Base-by-base conservation (phyloP, 2,329 filamentous ascomycete species). In the Talaromyces sp. region DNA sequence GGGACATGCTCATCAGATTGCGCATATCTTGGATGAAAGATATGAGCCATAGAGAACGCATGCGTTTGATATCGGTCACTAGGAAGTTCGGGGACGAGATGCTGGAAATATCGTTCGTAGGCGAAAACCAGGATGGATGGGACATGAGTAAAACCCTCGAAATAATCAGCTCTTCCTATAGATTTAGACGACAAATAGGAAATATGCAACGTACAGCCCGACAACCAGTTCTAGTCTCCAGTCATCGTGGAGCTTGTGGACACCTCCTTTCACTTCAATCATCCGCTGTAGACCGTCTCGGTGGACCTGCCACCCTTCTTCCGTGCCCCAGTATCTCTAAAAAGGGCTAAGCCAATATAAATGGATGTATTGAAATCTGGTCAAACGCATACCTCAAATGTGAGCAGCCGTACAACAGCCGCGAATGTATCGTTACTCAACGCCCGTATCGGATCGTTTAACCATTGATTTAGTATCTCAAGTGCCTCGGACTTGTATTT, bases 361-460 rank as follows among this genome's bases (percentile, higher is more conserved):
- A 8, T 59, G 44, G n/a, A 30, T 10, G 17, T 19, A 22, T 15
- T 36, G 25, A 19, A 55, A 32, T 15, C n/a, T 5, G 36, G 13
- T n/a, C 17, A n/a, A 13, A 17, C 6, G 60, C 63, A 27, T 65
- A 73, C 72, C 65, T 75, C 72, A 57, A 72, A 75, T 1, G 71
- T 73, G 17, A 73, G 65, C 17, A 75, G 64, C 28, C 72, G 66
- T 44, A 72, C 59, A 57, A 73, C 70, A 25, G 71, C 72, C 6
- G 72, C 68, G 58, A 74, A 73, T 5, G 68, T 63, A 58, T 77
- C 71, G 32, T 77, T 73, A 19, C 72, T 70, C 13, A 77, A 60
- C 2, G 70, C 71, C 73, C 44, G 70, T 66, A 15, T 60, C 19
- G 53, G 59, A 9, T 57, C 53, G 15, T 22, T 49, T 25, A 61